Evolutionary conservation across 495 filamentous ascomycete species (phyloP).

Genomic region (Chaetomidium leptoderma): DNA sequence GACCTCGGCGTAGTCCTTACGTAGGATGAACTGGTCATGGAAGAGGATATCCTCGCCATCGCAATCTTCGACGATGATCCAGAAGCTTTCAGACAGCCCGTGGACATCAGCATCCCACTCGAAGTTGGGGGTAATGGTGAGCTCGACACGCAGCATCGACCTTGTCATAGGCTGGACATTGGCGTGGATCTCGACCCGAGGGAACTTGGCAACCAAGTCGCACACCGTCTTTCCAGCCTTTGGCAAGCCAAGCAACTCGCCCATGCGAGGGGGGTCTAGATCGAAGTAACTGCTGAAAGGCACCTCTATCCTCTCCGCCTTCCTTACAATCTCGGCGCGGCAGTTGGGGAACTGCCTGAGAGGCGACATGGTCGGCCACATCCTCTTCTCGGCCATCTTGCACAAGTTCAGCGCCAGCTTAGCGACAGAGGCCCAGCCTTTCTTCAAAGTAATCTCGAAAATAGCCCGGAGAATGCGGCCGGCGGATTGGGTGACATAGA

Average conservation of each 20-base stretch:
- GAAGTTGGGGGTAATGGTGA: slow-evolving; percentile 92
- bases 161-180: slow-evolving; percentile 92
- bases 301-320: slow-evolving; percentile 91
- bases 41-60: slow-evolving; percentile 95
- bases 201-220: slow-evolving; percentile 83
- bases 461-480: slow-evolving; percentile 93
- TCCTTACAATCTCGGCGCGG: slow-evolving; percentile 78
- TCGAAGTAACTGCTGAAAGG: slow-evolving; percentile 93
- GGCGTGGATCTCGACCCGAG: slow-evolving; percentile 83
- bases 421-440: slow-evolving; percentile 91
- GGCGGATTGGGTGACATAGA: slow-evolving; percentile 97
- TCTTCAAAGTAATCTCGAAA: slow-evolving; percentile 93
- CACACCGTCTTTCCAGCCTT: slow-evolving; percentile 86
- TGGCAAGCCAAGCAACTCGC: slow-evolving; percentile 86
- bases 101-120: slow-evolving; percentile 92
- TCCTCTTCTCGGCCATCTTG: slow-evolving; percentile 98
- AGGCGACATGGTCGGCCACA: slow-evolving; percentile 99
- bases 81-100: slow-evolving; percentile 84
- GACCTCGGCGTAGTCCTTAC: slow-evolving; percentile 74
- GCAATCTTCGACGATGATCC: slow-evolving; percentile 95
- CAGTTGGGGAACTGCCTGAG: slow-evolving; percentile 84
- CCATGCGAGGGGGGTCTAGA: slow-evolving; percentile 94
- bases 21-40: slow-evolving; percentile 90
- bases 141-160: slow-evolving; percentile 90
- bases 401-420: slow-evolving; percentile 91